Conservation (phyloP, 2,329 filamentous ascomycete species). For the Microdochium paspali region DNA sequence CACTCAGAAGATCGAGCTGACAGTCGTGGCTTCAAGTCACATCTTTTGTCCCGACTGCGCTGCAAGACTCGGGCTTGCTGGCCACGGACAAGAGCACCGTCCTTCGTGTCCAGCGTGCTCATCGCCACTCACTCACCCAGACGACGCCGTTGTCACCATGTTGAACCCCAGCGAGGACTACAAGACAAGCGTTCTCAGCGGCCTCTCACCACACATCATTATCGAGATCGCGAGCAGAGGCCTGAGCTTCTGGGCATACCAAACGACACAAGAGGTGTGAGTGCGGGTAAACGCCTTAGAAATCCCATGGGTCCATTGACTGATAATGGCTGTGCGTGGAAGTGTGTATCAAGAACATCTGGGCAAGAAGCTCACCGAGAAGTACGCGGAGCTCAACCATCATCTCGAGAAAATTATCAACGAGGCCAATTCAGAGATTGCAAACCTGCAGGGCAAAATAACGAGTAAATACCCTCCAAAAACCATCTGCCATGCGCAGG, state of each 20-base stretch:
- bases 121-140: conserved; percentile 55
- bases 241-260: conserved; percentile 79
- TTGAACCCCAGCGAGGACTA: conserved; percentile 81
- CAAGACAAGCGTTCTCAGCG: conserved; percentile 78
- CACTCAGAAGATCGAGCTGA: background rate
- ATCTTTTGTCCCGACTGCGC: conserved; percentile 77
- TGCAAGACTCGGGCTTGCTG: conserved; percentile 51
- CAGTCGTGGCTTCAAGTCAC: conserved; percentile 44
- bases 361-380: conserved; percentile 62
- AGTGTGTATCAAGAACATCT: conserved; percentile 72
- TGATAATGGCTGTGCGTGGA: conserved; percentile 4
- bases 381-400: conserved; percentile 53
- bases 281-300: conserved; percentile 10
- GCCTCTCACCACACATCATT: conserved; percentile 69
- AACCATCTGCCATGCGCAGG: conserved; percentile 5
- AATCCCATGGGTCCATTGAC: too few species aligned
- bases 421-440: conserved; percentile 67
- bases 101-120: conserved; percentile 67
- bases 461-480: conserved; percentile 33
- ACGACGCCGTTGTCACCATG: conserved; percentile 64
- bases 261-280: conserved; percentile 75
- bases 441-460: conserved; percentile 54
- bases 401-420: conserved; percentile 65
- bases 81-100: conserved; percentile 38
- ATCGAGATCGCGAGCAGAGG: conserved; percentile 80